A percentile compares a stretch with the other conserved stretches of the same genome.
phyloP scores from a whole-genome alignment of 1,284 basidiomycete genomes.

The Neonothopanus nambi region DNA sequence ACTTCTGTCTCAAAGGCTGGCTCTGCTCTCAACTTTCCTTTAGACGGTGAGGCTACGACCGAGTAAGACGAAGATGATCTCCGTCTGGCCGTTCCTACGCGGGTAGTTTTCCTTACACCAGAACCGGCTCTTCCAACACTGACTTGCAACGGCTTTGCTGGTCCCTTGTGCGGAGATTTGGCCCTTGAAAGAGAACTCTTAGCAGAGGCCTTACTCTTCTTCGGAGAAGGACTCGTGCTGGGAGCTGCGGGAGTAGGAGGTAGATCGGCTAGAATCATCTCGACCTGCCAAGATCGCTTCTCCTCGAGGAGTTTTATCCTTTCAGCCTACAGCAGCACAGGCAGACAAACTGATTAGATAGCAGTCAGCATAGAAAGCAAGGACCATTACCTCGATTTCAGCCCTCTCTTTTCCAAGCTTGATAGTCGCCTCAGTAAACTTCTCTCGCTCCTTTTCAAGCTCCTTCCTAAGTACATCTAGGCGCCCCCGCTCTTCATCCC shows the following conservation, averaged over 20 bases:
- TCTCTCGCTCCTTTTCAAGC: constrained; percentile 67
- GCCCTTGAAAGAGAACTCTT: constrained; percentile 13
- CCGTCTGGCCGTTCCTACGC: constrained; percentile 36
- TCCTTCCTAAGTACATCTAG: constrained; percentile 51
- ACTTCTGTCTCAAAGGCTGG: constrained; percentile 71
- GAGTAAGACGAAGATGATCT: constrained; percentile 31
- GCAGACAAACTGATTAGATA: neutral
- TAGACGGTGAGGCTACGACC: constrained; percentile 32
- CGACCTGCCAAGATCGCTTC: constrained; percentile 62
- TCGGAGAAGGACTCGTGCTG: constrained; percentile 14
- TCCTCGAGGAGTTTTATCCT: constrained; percentile 65
- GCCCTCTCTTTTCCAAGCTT: constrained; percentile 67
- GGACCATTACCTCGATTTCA: constrained; percentile 58
- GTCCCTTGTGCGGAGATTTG: constrained; percentile 24
- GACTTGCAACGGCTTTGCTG: constrained; percentile 35
- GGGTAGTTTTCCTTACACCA: constrained; percentile 38
- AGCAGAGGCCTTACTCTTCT: constrained; percentile 17
- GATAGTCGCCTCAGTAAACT: constrained; percentile 65
- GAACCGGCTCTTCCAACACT: constrained; percentile 42
- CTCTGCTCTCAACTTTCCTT: constrained; percentile 34
- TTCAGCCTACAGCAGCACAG: constrained; percentile 48
- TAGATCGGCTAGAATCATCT: constrained; percentile 59
- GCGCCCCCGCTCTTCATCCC: constrained; percentile 53
- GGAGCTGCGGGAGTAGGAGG: constrained; percentile 43
- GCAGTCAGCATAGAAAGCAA: neutral